Percentiles rank a stretch among this genome's conserved stretches.
Evolutionary conservation across 2,329 filamentous ascomycete species (phyloP).

Genomic region (Exserohilum rostratum): DNA sequence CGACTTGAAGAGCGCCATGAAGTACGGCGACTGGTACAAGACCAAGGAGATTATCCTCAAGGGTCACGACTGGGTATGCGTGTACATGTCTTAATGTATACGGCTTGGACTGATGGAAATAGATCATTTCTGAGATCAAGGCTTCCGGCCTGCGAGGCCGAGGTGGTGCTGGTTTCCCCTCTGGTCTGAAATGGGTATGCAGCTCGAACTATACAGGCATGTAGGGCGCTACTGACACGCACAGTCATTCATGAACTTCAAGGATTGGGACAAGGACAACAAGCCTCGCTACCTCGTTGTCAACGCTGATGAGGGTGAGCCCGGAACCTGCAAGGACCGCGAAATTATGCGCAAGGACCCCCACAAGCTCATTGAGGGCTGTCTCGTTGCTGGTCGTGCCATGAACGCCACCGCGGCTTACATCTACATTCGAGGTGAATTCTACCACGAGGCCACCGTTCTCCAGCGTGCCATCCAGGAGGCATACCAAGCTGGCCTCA

Average conservation of each 20-base stretch:
- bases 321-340: slow-evolving; percentile 98
- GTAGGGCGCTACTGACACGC: slow-evolving; percentile 25
- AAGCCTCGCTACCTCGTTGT: slow-evolving; percentile 97
- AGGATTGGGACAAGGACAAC: slow-evolving; percentile 97
- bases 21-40: slow-evolving; percentile 99
- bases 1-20: slow-evolving; percentile 91
- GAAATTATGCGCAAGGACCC: slow-evolving; percentile 99
- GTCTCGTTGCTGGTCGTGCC: slow-evolving; percentile 90
- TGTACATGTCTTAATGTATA: not conserved
- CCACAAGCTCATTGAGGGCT: slow-evolving; percentile 98
- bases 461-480: slow-evolving; percentile 97
- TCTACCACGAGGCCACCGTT: slow-evolving; percentile 92
- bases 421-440: slow-evolving; percentile 99
- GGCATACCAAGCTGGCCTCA: slow-evolving; percentile 90
- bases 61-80: slow-evolving; percentile 85
- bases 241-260: slow-evolving; percentile 99
- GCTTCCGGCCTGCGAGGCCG: slow-evolving; percentile 92
- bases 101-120: slow-evolving; percentile 27
- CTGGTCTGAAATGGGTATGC: slow-evolving; percentile 95
- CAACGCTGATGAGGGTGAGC: slow-evolving; percentile 98
- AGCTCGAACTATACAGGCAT: slow-evolving; percentile 1
- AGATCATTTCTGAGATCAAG: slow-evolving; percentile 98
- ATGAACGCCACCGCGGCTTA: slow-evolving; percentile 99
- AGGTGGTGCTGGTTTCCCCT: slow-evolving; percentile 97
- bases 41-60: slow-evolving; percentile 98